Evolutionary conservation across 768 basidiomycete genomes (phyloP), one percentile per base, ranked within the genome.

Genomic region (Xerocomus brunneocitrinus): DNA sequence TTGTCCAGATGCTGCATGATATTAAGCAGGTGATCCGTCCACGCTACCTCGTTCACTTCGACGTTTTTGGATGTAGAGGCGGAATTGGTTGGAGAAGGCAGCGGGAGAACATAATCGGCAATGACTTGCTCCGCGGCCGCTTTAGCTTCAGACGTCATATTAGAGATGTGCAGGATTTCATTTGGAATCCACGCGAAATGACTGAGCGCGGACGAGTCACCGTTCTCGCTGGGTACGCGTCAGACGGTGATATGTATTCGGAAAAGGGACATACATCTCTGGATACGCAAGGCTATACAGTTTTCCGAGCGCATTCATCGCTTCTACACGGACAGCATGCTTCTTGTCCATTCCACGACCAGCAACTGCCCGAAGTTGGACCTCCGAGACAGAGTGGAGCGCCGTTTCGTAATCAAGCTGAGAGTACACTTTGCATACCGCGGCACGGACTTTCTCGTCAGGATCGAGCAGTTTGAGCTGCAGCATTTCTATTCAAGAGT

Each of bases 101-200:
- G 72, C 0, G 95, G 95, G 6, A 98, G 74, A 47, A 98, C 81
- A 57, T 84, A 81, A n/a, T 86, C 79, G n/a, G 77, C 76, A 1
- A 93, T 61, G 19, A 84, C 77, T 44, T 83, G 75, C 61, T 92
- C 89, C 10, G 87, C 81, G 2, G 82, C 67, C 22, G 79, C 65
- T 85, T 82, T 80, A 40, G 83, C 76, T 61, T 91, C 88, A 0
- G 67, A 35, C 13, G 74, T 78, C 16, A 77, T 66, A n/a, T 74
- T 69, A 8, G 77, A 74, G 55, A 79, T 77, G 39, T 77, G 76
- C 8, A 95, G 73, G 30, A 98, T 74, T 38, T 78, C 74, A 27
- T 85, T 77, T 0, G 97, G 94, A 56, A 99, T 98, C 97, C 97
- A 99, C 0, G 82, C 83, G 63, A 98, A 98, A 43, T 95, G 89